Evolutionary conservation across 306 rosid species (phyloP).

Genomic region (Cicer arietinum): DNA sequence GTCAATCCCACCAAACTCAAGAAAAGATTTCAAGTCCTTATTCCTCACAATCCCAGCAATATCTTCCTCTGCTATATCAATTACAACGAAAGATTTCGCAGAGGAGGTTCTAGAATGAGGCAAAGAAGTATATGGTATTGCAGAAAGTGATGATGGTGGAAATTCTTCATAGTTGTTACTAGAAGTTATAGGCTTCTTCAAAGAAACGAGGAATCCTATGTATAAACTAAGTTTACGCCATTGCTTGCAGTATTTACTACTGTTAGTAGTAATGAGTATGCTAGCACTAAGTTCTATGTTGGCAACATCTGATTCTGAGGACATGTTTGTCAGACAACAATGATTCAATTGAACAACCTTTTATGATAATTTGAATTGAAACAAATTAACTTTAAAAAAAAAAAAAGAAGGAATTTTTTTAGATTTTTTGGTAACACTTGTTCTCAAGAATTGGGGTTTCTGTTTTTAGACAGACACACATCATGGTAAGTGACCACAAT

Average conservation of each 20-base stretch:
- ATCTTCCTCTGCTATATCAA: conserved; percentile 2
- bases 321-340: background rate
- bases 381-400: too few relatives aligned
- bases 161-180: background rate
- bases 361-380: background rate
- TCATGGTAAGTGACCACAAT: too few relatives aligned
- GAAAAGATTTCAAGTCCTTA: conserved; percentile 44
- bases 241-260: conserved; percentile 16
- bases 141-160: conserved; percentile 10
- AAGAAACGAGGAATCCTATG: conserved; percentile 44
- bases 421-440: background rate
- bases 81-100: conserved; percentile 15
- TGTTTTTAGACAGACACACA: too few relatives aligned
- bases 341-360: background rate
- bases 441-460: background rate
- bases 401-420: too few relatives aligned
- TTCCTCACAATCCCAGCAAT: conserved; percentile 50
- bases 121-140: background rate
- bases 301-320: conserved; percentile 2
- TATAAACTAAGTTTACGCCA: conserved; percentile 44
- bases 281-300: conserved; percentile 36
- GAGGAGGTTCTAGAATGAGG: conserved; percentile 45
- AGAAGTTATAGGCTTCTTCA: conserved; percentile 25
- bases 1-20: conserved; percentile 45
- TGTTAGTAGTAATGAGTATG: conserved; percentile 26